Base-by-base conservation (phyloP, 1,284 basidiomycete genomes). In the Gymnopus androsaceus region DNA sequence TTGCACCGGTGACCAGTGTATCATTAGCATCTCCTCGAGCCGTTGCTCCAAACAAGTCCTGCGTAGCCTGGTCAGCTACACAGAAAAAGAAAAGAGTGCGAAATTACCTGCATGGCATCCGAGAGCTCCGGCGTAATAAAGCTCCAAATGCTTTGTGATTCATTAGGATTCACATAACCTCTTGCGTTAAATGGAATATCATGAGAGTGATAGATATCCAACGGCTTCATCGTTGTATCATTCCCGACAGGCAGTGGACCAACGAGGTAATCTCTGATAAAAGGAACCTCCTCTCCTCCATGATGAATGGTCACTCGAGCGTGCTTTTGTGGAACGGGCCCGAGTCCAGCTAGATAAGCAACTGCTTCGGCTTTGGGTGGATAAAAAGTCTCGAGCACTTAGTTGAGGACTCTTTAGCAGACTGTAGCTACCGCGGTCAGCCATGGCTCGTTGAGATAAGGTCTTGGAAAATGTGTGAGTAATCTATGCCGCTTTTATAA, bases 251-350 rank as follows among this genome's bases (percentile, higher is more conserved):
- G 83, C 9, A 85, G 70, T 0, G 83, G 84, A 0, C 83, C 84
- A 27, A 85, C 76, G 8, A 83, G 70, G 62, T 83, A 83, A 60
- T 83, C 78, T 59, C 70, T 73, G 21, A 84, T 73, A 9, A 71
- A 62, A 9, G 83, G 82, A 3, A 68, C 68, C 4, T 59, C 53
- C 11, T 64, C 66, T 11, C 71, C 73, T 33, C 82, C 83, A 62
- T 81, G 79, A 61, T 83, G 77, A 48, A 87, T 69, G 9, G 78
- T 74, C 15, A 80, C 81, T 49, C 79, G 68, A 2, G 79, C 77
- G 61, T 71, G 74, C 49, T 71, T 69, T 34, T 67, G 57, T 0
- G 76, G 76, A 0, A 69, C 64, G 3, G 56, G 48, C 2, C 53
- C 56, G n/a, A n/a, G n/a, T 25, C 67, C 64, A 7, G 74, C 70